Percentiles rank a stretch among this genome's conserved stretches.
Evolutionary conservation across 2,329 filamentous ascomycete species (phyloP).

Genomic region (Colletotrichum chlorophyti): DNA sequence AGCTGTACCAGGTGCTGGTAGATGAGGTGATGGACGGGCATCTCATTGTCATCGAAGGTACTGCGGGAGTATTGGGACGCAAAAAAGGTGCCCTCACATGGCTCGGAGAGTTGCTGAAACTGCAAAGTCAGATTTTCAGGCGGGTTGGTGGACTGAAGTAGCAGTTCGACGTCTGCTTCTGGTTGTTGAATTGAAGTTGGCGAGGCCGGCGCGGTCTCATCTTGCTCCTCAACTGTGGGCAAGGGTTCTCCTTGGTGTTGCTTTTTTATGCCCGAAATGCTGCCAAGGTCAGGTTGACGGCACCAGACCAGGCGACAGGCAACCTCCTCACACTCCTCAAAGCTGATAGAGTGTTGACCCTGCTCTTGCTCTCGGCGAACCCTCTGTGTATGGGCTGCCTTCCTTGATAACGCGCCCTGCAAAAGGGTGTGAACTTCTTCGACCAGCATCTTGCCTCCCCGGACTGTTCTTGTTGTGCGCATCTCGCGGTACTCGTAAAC

Average conservation of each 20-base stretch:
- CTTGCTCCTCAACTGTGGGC: constrained; percentile 63
- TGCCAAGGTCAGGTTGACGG: constrained; percentile 36
- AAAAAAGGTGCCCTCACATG: constrained; percentile 80
- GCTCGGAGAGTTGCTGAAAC: constrained; percentile 74
- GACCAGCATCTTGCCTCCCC: constrained; percentile 76
- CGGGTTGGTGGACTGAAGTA: constrained; percentile 53
- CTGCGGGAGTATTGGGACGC: constrained; percentile 55
- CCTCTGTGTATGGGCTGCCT: constrained; percentile 1
- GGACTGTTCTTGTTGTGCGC: constrained; percentile 69
- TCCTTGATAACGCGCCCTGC: constrained; percentile 46
- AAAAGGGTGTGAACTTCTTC: constrained; percentile 73
- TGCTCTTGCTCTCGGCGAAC: constrained; percentile 24
- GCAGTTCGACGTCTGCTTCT: constrained; percentile 46
- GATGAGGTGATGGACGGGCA: constrained; percentile 77
- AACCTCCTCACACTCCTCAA: constrained; percentile 85
- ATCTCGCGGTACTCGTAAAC: constrained; percentile 93
- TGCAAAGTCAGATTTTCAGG: constrained; percentile 65
- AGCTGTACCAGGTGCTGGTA: constrained; percentile 79
- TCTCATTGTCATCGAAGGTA: constrained; percentile 86
- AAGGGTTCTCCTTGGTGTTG: constrained; percentile 43
- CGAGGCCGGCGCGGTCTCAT: constrained; percentile 44
- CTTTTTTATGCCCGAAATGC: background rate
- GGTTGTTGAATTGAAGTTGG: constrained; percentile 31
- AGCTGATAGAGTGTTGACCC: constrained; percentile 57
- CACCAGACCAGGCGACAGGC: constrained; percentile 82